phyloP scores from a whole-genome alignment of 2,329 filamentous ascomycete genomes.

The Orbilia quercus region DNA sequence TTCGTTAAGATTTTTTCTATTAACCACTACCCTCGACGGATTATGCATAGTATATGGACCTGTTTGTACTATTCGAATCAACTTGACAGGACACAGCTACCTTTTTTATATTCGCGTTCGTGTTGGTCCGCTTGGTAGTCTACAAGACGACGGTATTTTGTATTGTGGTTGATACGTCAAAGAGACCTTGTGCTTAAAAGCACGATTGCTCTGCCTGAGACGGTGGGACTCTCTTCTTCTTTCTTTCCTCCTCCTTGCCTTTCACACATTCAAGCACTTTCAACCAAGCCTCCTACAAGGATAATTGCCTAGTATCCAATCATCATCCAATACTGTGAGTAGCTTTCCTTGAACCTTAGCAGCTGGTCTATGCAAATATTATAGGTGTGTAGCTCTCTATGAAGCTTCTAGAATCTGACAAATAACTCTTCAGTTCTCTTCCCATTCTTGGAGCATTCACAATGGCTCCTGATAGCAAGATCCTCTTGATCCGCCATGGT shows the following conservation, averaged over 20 bases:
- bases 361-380: too few species aligned
- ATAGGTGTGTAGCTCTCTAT: too few species aligned
- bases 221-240: background rate
- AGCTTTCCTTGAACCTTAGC: background rate
- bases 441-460: background rate
- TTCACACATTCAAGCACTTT: background rate
- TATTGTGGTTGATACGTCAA: too few species aligned
- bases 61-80: background rate
- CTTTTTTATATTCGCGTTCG: background rate
- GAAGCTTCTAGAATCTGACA: background rate
- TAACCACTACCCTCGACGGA: background rate
- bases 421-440: background rate
- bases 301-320: background rate
- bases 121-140: conserved; percentile 3
- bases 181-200: too few species aligned
- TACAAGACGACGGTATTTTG: too few species aligned
- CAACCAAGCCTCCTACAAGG: background rate
- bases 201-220: too few species aligned
- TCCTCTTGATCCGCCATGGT: conserved; percentile 52
- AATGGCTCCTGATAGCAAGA: conserved; percentile 49
- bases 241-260: background rate
- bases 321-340: background rate
- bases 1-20: background rate
- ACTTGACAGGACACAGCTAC: background rate
- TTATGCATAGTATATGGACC: conserved; percentile 10